Conservation (phyloP, 1,284 basidiomycete genomes). For the Papiliotrema terrestris region DNA sequence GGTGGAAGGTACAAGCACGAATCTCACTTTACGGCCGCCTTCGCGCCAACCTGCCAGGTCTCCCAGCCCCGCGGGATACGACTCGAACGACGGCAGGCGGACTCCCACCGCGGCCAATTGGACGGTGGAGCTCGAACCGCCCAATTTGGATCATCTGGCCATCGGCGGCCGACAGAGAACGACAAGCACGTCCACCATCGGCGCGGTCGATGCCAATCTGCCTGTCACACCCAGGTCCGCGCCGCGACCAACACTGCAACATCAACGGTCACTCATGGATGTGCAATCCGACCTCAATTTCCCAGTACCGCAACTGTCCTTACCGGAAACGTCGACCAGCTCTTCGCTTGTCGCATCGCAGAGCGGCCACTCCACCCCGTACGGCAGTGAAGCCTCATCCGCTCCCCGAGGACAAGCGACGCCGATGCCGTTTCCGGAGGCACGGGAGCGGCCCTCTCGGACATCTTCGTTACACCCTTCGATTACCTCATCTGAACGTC, state of each 20-base stretch:
- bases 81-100: slow-evolving; percentile 2
- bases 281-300: background rate
- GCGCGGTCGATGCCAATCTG: slow-evolving; percentile 1
- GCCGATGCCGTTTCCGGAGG: background rate
- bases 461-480: slow-evolving; percentile 23
- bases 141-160: background rate
- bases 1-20: slow-evolving; percentile 1
- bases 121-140: background rate
- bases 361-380: background rate
- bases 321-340: background rate
- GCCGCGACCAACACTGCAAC: background rate
- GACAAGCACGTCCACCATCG: background rate
- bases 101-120: slow-evolving; percentile 7
- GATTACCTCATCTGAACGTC: slow-evolving; percentile 5
- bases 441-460: slow-evolving; percentile 6
- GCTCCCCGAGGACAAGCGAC: background rate
- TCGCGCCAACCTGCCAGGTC: background rate
- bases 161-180: background rate
- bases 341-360: background rate
- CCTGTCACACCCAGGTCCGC: slow-evolving; percentile 4
- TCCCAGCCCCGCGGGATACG: background rate
- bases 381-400: background rate
- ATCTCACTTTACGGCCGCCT: slow-evolving; percentile 4
- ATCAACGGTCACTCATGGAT: slow-evolving; percentile 5
- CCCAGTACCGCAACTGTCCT: slow-evolving; percentile 1